Evolutionary conservation across 441 rosid genomes (phyloP).

Genomic region (Geranium incanum): DNA sequence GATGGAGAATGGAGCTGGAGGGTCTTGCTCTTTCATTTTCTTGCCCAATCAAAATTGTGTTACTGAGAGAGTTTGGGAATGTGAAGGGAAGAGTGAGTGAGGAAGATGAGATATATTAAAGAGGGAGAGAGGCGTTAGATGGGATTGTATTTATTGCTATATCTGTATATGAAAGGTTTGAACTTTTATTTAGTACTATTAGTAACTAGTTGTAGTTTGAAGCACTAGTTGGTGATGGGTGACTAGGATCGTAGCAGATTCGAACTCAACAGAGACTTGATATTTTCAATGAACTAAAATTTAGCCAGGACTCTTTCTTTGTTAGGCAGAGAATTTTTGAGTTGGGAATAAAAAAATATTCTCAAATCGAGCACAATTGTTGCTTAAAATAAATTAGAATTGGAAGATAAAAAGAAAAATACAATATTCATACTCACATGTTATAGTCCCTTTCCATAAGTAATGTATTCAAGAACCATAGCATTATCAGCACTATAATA

Average conservation of each 20-base stretch:
- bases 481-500: too few species aligned
- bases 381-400: too few species aligned
- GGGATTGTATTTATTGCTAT: conserved; percentile 1
- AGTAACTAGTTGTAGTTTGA: neutral
- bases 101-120: neutral
- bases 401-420: too few species aligned
- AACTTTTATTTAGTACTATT: neutral
- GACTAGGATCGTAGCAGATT: too few species aligned
- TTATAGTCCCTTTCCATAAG: too few species aligned
- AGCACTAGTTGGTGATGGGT: neutral
- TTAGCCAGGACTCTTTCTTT: too few species aligned
- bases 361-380: too few species aligned
- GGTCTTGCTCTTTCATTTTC: neutral
- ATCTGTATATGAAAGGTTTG: neutral
- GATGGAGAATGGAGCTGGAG: neutral
- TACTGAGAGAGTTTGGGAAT: neutral
- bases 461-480: too few species aligned
- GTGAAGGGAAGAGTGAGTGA: neutral
- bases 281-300: neutral
- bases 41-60: neutral
- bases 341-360: too few species aligned
- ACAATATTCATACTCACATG: too few species aligned
- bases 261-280: neutral
- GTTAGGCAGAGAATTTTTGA: too few species aligned
- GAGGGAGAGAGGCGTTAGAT: conserved; percentile 4